A percentile compares a stretch with the other conserved stretches of the same genome.
These are phyloP conservation scores for Endoconidiophora polonica DNA, from an alignment of 2,329 filamentous ascomycete species.

Conservation along the genomic window DNA sequence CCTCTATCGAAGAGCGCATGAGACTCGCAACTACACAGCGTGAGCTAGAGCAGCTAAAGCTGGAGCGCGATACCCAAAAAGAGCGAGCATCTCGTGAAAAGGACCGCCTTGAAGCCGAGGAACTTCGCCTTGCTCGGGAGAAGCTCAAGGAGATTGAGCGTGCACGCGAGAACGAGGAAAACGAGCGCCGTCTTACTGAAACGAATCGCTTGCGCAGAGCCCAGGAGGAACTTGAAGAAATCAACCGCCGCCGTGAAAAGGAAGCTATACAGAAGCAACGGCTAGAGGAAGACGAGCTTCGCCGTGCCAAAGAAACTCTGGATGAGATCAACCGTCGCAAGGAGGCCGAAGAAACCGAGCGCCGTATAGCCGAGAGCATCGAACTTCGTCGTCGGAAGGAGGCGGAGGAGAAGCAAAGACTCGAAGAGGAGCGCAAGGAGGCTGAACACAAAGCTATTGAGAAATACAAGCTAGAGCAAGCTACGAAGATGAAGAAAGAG, in stretches of 20 bases:
- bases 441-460: conserved; percentile 34
- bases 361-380: conserved; percentile 34
- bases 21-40: neutral
- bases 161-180: conserved; percentile 17
- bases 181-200: conserved; percentile 26
- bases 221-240: conserved; percentile 31
- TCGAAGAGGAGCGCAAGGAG: conserved; percentile 26
- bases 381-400: conserved; percentile 25
- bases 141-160: conserved; percentile 20
- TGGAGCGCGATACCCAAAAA: neutral
- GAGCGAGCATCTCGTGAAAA: conserved; percentile 3
- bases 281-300: conserved; percentile 20
- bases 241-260: conserved; percentile 28
- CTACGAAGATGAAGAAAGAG: conserved; percentile 30
- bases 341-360: conserved; percentile 31
- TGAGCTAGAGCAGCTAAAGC: conserved; percentile 4
- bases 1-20: conserved; percentile 2
- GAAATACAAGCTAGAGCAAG: conserved; percentile 32
- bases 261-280: conserved; percentile 32
- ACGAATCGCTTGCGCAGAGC: conserved; percentile 29
- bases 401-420: conserved; percentile 29
- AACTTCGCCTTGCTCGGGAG: conserved; percentile 25
- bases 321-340: conserved; percentile 29
- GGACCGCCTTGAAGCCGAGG: conserved; percentile 23
- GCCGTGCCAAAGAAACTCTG: conserved; percentile 30